A percentile compares a stretch with the other conserved stretches of the same genome.
These are phyloP conservation scores for Abrus precatorius DNA, from an alignment of 306 rosid species.

Conservation along the genomic window DNA sequence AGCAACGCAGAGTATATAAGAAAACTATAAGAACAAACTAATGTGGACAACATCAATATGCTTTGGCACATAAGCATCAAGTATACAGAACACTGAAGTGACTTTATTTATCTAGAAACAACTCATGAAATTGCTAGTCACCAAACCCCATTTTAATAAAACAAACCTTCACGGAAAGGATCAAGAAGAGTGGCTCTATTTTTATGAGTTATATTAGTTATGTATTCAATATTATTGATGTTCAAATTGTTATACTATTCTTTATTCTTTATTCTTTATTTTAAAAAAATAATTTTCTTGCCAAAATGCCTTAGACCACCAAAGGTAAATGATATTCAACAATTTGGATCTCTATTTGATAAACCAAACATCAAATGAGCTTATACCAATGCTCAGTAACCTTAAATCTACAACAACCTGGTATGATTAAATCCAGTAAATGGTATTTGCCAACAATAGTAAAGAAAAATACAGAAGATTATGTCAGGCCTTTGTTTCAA, in stretches of 20 bases:
- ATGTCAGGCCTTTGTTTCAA: constrained; percentile 10
- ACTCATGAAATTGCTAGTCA: constrained; percentile 1
- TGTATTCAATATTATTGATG: not conserved
- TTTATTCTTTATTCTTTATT: not conserved
- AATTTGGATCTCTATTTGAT: not conserved
- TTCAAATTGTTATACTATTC: constrained; percentile 1
- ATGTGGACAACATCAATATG: constrained; percentile 3
- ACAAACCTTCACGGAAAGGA: not conserved
- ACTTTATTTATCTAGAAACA: constrained; percentile 27
- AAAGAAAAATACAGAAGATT: not conserved
- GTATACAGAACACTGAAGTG: constrained; percentile 4
- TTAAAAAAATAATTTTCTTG: not conserved
- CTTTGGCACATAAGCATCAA: constrained; percentile 30
- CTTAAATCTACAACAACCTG: constrained; percentile 1
- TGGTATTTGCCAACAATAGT: constrained; percentile 17
- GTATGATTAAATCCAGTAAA: constrained; percentile 16
- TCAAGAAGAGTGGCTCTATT: not conserved
- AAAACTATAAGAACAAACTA: constrained; percentile 26
- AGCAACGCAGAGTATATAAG: constrained; percentile 39
- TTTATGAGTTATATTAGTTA: not conserved
- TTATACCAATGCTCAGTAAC: not conserved
- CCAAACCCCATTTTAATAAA: not conserved
- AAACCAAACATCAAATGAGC: not conserved
- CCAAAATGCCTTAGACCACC: constrained; percentile 15
- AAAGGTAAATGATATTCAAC: constrained; percentile 2